These are phyloP conservation scores for Tremella mesenterica DNA, from an alignment of 768 basidiomycete species.

Conservation along the genomic window DNA sequence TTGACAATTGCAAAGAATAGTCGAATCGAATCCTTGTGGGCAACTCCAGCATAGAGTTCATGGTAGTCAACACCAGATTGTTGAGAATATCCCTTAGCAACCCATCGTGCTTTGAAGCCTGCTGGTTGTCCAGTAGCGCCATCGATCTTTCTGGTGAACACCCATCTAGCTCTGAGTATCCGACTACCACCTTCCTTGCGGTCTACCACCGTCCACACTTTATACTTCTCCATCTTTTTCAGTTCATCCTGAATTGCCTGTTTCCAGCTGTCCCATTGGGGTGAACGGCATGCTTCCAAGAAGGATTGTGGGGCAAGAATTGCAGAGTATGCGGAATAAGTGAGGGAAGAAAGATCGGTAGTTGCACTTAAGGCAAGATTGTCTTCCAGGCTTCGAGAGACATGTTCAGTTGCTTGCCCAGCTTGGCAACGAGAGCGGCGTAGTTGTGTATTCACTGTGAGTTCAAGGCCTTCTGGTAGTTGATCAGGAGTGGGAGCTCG, in stretches of 20 bases:
- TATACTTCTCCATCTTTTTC: not conserved
- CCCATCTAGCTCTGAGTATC: constrained; percentile 33
- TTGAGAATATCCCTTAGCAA: constrained; percentile 49
- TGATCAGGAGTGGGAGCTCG: too few species aligned
- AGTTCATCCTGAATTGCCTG: not conserved
- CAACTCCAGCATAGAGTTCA: constrained; percentile 45
- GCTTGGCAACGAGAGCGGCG: too few species aligned
- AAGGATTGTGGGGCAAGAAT: not conserved
- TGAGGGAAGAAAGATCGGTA: too few species aligned
- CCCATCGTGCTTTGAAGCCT: constrained; percentile 25
- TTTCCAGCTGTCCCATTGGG: constrained; percentile 1
- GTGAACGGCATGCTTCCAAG: not conserved
- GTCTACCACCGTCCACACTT: constrained; percentile 2
- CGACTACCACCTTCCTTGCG: not conserved
- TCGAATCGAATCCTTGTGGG: constrained; percentile 10
- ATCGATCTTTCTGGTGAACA: constrained; percentile 37
- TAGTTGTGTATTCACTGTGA: too few species aligned
- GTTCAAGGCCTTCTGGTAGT: too few species aligned
- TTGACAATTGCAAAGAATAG: constrained; percentile 16
- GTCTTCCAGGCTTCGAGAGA: too few species aligned
- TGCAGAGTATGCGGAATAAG: not conserved
- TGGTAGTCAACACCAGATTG: constrained; percentile 48
- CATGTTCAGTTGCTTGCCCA: too few species aligned
- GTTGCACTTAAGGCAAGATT: too few species aligned
- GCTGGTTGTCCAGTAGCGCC: constrained; percentile 29